A percentile compares a stretch with the other conserved stretches of the same genome.
These are phyloP conservation scores for Berkeleyomyces basicola DNA, from an alignment of 2,329 filamentous ascomycete species.

Conservation along the genomic window DNA sequence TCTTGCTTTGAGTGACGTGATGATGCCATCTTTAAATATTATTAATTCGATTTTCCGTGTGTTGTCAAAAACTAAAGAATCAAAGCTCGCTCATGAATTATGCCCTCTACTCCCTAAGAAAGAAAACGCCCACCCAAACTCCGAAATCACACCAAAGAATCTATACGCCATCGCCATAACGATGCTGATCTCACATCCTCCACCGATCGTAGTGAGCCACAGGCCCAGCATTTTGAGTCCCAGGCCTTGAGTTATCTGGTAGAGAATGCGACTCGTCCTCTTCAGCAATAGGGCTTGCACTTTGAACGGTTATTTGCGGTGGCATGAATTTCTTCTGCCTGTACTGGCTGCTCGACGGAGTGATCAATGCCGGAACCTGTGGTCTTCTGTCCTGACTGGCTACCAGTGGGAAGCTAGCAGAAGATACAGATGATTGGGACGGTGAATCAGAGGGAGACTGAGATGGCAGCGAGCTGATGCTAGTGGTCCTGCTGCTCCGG, in stretches of 20 bases:
- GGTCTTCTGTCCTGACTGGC: constrained; percentile 8
- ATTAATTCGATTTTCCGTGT: neutral
- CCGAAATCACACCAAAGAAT: neutral
- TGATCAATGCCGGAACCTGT: constrained; percentile 21
- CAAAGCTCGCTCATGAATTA: neutral
- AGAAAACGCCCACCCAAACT: neutral
- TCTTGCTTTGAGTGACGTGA: neutral
- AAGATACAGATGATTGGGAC: neutral
- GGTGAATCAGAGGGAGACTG: neutral
- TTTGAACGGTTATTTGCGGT: constrained; percentile 19
- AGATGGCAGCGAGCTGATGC: constrained; percentile 14
- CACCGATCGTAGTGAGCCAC: neutral
- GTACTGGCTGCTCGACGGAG: constrained; percentile 25
- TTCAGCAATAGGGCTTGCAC: constrained; percentile 18
- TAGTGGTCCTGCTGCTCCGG: constrained; percentile 19
- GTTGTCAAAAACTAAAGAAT: neutral
- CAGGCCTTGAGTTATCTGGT: neutral
- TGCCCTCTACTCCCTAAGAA: neutral
- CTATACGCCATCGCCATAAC: neutral
- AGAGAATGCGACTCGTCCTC: constrained; percentile 14
- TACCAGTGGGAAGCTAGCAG: constrained; percentile 9
- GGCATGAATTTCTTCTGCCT: constrained; percentile 26
- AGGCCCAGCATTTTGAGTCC: neutral
- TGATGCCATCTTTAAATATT: neutral
- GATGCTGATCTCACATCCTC: too few relatives aligned